Conservation (phyloP, 1,139 yeast species). For the Pneumocystis oryctolagi region DNA sequence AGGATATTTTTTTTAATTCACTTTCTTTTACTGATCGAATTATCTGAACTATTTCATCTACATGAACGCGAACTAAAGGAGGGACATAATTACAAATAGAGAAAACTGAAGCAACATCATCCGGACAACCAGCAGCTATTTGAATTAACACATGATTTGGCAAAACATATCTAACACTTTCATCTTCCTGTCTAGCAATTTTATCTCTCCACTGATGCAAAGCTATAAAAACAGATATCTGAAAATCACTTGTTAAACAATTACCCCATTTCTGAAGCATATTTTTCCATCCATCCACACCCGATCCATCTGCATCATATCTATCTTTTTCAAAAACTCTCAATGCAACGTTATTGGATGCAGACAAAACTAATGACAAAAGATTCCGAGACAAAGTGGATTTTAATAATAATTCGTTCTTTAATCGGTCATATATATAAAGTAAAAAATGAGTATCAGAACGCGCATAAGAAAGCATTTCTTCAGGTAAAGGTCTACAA, state of each 20-base stretch:
- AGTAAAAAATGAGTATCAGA: constrained; percentile 89
- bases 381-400: constrained; percentile 22
- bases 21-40: constrained; percentile 4
- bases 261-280: constrained; percentile 49
- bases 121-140: constrained; percentile 25
- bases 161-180: constrained; percentile 70
- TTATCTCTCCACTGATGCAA: constrained; percentile 74
- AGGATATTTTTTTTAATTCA: not conserved
- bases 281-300: constrained; percentile 20
- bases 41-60: constrained; percentile 7
- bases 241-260: constrained; percentile 30
- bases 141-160: constrained; percentile 63
- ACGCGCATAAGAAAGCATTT: constrained; percentile 77
- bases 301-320: constrained; percentile 16
- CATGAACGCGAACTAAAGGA: constrained; percentile 7
- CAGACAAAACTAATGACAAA: constrained; percentile 49
- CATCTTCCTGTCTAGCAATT: constrained; percentile 63
- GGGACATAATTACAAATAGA: constrained; percentile 7
- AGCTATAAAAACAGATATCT: constrained; percentile 41
- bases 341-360: constrained; percentile 67
- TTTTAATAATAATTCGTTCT: constrained; percentile 40
- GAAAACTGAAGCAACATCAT: constrained; percentile 6
- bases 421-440: constrained; percentile 62
- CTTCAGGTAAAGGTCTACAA: constrained; percentile 44
- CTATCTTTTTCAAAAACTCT: constrained; percentile 49